Conservation (phyloP, 306 rosid species). For the Medicago arabica region DNA sequence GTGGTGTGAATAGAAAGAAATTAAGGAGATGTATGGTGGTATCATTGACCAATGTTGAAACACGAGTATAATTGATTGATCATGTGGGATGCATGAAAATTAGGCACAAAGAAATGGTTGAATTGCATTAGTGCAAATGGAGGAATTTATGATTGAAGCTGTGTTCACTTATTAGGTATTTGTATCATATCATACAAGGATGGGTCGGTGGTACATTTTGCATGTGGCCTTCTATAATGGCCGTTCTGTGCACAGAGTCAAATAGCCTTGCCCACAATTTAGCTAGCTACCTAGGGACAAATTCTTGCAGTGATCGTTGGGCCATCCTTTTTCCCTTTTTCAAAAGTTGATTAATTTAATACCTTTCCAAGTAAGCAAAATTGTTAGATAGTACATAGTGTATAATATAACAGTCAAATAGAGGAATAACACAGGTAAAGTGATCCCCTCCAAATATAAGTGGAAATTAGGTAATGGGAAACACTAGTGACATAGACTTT, state of each 20-base stretch:
- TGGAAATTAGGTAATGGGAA: too few species aligned
- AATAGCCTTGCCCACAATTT: slow-evolving; percentile 43
- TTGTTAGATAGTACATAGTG: neutral
- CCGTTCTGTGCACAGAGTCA: slow-evolving; percentile 37
- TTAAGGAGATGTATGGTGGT: slow-evolving; percentile 35
- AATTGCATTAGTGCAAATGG: slow-evolving; percentile 52
- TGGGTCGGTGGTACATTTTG: slow-evolving; percentile 47
- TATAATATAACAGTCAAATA: neutral
- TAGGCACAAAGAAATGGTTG: slow-evolving; percentile 40
- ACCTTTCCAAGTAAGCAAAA: slow-evolving; percentile 6
- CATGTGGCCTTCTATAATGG: slow-evolving; percentile 53
- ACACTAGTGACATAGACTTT: too few species aligned
- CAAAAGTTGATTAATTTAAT: slow-evolving; percentile 21
- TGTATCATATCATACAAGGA: slow-evolving; percentile 35
- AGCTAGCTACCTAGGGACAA: slow-evolving; percentile 46
- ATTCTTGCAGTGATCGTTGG: slow-evolving; percentile 43
- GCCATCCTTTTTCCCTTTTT: slow-evolving; percentile 32
- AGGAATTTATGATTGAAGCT: slow-evolving; percentile 33
- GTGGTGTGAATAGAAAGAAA: slow-evolving; percentile 5
- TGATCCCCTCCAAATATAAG: too few species aligned
- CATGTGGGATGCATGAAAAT: slow-evolving; percentile 41
- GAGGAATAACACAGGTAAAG: too few species aligned
- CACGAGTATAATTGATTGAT: slow-evolving; percentile 40
- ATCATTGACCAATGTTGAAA: slow-evolving; percentile 41
- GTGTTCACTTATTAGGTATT: neutral